A percentile compares a stretch with the other conserved stretches of the same genome.
phyloP scores from a whole-genome alignment of 192 early-diverging fungal species.

The Rhizophagus sp. region DNA sequence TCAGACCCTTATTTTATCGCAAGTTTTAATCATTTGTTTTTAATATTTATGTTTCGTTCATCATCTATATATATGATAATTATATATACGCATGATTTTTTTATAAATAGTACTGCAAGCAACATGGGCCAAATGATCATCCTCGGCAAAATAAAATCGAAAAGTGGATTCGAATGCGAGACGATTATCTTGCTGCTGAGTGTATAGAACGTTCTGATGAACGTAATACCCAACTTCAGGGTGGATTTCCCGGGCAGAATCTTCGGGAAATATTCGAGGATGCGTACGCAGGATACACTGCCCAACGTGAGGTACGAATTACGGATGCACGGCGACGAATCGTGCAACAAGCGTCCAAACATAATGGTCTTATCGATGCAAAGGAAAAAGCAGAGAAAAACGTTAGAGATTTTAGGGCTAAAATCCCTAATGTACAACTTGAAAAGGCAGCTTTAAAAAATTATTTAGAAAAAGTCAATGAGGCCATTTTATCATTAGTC shows the following conservation, averaged over 20 bases:
- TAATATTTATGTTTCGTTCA: neutral
- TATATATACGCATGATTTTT: neutral
- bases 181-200: slow-evolving; percentile 38
- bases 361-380: neutral
- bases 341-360: neutral
- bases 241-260: slow-evolving; percentile 30
- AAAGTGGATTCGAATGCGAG: slow-evolving; percentile 32
- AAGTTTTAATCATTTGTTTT: neutral
- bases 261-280: slow-evolving; percentile 46
- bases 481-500: neutral
- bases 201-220: neutral
- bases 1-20: slow-evolving; percentile 52
- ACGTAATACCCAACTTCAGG: neutral
- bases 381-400: neutral
- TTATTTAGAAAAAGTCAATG: neutral
- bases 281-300: slow-evolving; percentile 38
- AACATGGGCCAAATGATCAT: neutral
- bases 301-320: slow-evolving; percentile 38
- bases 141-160: neutral
- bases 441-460: neutral
- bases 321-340: slow-evolving; percentile 31
- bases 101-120: neutral
- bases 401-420: neutral
- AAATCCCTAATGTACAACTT: neutral
- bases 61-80: neutral